phyloP scores from a whole-genome alignment of 2,329 filamentous ascomycete species.

The Ophiosphaerella herpotricha region DNA sequence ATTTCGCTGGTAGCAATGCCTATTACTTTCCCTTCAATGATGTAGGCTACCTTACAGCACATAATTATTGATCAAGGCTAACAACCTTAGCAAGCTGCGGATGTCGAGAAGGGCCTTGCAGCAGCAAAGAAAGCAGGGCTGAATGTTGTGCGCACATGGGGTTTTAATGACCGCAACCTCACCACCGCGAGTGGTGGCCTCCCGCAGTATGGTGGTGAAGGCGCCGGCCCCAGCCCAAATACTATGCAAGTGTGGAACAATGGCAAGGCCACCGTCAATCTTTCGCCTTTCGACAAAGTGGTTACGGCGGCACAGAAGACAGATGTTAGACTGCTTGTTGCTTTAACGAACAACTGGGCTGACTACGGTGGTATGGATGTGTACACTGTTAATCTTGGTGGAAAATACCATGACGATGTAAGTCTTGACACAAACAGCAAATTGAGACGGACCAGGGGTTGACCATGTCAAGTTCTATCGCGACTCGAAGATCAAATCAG shows the following conservation, averaged over 20 bases:
- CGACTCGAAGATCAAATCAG: slow-evolving; percentile 56
- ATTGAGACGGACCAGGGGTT: background rate
- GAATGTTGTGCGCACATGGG: slow-evolving; percentile 62
- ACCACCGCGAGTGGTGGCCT: slow-evolving; percentile 53
- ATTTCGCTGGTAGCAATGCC: slow-evolving; percentile 63
- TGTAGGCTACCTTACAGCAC: slow-evolving; percentile 32
- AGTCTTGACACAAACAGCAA: background rate
- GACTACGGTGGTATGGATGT: slow-evolving; percentile 66
- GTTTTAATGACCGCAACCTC: slow-evolving; percentile 62
- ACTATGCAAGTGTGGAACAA: slow-evolving; percentile 54
- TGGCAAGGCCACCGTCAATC: slow-evolving; percentile 53
- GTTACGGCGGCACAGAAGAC: slow-evolving; percentile 55
- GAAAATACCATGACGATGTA: slow-evolving; percentile 57
- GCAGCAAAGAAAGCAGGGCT: slow-evolving; percentile 56
- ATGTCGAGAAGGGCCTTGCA: slow-evolving; percentile 53
- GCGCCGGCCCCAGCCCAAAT: slow-evolving; percentile 51
- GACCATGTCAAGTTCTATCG: slow-evolving; percentile 37
- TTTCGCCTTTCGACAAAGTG: slow-evolving; percentile 57
- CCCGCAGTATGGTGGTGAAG: slow-evolving; percentile 58
- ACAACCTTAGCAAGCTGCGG: slow-evolving; percentile 50
- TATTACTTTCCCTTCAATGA: slow-evolving; percentile 62
- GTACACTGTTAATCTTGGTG: slow-evolving; percentile 61
- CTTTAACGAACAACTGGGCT: slow-evolving; percentile 64
- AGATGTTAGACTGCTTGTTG: slow-evolving; percentile 59
- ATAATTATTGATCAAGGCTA: background rate